Percentiles rank a stretch among this genome's conserved stretches.
These are phyloP conservation scores for Hanseniaspora pseudoguilliermondii DNA, from an alignment of 805 yeast species.

Conservation along the genomic window DNA sequence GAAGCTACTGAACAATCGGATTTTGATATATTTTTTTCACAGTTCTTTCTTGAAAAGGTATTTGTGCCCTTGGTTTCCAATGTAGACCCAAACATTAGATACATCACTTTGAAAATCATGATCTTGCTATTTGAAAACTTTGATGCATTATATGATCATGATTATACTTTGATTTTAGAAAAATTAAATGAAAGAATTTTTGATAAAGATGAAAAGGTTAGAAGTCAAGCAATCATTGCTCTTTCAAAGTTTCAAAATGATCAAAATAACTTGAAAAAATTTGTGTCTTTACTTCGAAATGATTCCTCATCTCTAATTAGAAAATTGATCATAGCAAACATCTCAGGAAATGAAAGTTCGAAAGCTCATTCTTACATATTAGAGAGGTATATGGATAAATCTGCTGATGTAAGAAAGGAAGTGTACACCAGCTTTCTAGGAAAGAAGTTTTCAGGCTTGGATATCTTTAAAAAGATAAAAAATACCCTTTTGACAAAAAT, in stretches of 20 bases:
- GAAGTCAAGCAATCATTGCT: constrained; percentile 76
- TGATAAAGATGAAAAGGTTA: constrained; percentile 64
- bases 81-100: constrained; percentile 63
- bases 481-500: constrained; percentile 8
- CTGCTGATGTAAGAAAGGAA: constrained; percentile 54
- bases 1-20: constrained; percentile 24
- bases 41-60: constrained; percentile 54
- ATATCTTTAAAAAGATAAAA: constrained; percentile 6
- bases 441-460: neutral
- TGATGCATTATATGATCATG: constrained; percentile 61
- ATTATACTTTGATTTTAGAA: constrained; percentile 50
- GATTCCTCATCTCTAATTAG: constrained; percentile 19
- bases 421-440: constrained; percentile 43
- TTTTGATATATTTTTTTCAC: constrained; percentile 34
- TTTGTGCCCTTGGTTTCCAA: constrained; percentile 72
- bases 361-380: constrained; percentile 83
- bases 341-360: constrained; percentile 41
- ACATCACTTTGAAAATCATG: constrained; percentile 61
- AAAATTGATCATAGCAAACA: constrained; percentile 35
- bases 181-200: constrained; percentile 50
- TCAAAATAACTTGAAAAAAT: constrained; percentile 13
- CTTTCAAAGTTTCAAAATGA: constrained; percentile 64
- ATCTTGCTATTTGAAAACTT: constrained; percentile 59
- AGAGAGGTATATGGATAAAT: constrained; percentile 64
- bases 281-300: constrained; percentile 23